Evolutionary conservation across 2,329 filamentous ascomycete species (phyloP), one percentile per base, ranked within the genome.

Genomic region (Verticillium isaacii): DNA sequence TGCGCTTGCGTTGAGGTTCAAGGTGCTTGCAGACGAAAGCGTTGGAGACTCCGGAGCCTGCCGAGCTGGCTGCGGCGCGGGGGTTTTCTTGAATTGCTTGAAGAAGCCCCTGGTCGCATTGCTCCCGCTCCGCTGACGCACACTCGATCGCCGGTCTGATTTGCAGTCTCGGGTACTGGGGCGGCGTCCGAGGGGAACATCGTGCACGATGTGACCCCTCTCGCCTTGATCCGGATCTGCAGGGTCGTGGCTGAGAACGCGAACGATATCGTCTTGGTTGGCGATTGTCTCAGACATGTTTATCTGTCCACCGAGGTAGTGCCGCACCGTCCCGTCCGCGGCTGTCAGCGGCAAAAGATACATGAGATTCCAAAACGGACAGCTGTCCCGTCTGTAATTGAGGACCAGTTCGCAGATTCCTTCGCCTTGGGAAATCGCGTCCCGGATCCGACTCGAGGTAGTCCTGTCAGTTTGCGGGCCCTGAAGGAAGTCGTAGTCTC

Each of bases 311-410:
- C 82, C 84, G 17, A 88, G 75, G 66, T 82, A 85, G 69, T 81
- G 85, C 0, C 74, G 75, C 1, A 82, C 70, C 8, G 77, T 78
- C 3, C 84, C 84, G 0, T 74, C 66, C 0, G 72, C 69, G 62
- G 85, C 80, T 29, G 78, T 74, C 1, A 88, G 70, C 0, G 85
- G 85, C 56, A 81, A 78, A 1, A 81, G 71, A 58, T 82, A 85
- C 0, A 87, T 72, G 9, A 87, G 68, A 58, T 86, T 87, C 82
- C 82, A 85, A 66, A 84, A 85, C 0, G 82, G 80, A 25, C 78
- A 74, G 9, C 82, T 82, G 56, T 80, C 79, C 61, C 81, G 79
- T 19, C 76, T 75, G 62, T 82, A 80, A 64, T 84, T 85, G 8
- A 85, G 72, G 2, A 85, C 64, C 2, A 85, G 70, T 64, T 85